Evolutionary conservation across 257 asterid genomes (phyloP).

Genomic region (Oldenlandia corymbosa): DNA sequence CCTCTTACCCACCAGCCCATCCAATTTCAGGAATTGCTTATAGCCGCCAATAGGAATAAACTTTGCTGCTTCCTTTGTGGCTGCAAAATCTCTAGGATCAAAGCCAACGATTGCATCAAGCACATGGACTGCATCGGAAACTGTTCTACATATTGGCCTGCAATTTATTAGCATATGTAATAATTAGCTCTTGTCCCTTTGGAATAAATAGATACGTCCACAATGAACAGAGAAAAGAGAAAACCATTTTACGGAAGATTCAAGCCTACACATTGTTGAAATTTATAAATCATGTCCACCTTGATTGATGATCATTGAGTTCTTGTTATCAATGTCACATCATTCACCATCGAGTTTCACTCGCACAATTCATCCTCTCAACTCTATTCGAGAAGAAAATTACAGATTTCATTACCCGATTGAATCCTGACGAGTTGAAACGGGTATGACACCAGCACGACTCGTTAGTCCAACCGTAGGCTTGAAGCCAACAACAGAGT

Average conservation of each 20-base stretch:
- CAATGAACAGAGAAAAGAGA: too few relatives aligned
- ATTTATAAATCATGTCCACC: background rate
- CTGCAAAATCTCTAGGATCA: constrained; percentile 42
- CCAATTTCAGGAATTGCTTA: constrained; percentile 41
- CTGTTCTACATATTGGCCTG: constrained; percentile 63
- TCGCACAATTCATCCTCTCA: too few relatives aligned
- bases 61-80: constrained; percentile 39
- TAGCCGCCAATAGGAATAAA: constrained; percentile 59
- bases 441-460: constrained; percentile 64
- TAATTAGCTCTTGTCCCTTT: background rate
- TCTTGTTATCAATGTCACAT: too few relatives aligned
- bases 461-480: constrained; percentile 72
- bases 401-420: constrained; percentile 38
- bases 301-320: background rate
- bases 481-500: constrained; percentile 60
- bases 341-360: too few relatives aligned
- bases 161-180: background rate
- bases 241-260: too few relatives aligned
- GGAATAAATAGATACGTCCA: background rate
- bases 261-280: background rate
- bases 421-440: constrained; percentile 58
- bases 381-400: too few relatives aligned
- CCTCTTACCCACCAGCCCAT: constrained; percentile 54
- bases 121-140: constrained; percentile 52
- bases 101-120: constrained; percentile 59